phyloP scores from a whole-genome alignment of 2,329 filamentous ascomycete genomes.

The Phaeophleospora eucalypticola region DNA sequence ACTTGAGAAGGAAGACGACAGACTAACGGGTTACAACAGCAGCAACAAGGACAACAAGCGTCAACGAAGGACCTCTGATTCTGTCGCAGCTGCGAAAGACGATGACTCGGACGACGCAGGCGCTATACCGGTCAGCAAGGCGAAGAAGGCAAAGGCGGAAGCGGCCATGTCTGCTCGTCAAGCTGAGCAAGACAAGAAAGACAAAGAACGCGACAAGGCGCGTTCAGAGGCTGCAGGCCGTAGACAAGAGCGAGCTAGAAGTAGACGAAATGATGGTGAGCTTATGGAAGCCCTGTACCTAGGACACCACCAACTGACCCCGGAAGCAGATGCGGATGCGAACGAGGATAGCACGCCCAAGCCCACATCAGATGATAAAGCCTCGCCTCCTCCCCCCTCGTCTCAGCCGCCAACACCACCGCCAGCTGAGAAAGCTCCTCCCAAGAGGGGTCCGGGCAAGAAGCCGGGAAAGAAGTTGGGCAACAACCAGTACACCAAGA shows the following conservation, averaged over 20 bases:
- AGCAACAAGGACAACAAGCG: constrained; percentile 70
- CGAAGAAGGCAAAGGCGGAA: constrained; percentile 44
- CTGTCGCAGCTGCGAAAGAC: constrained; percentile 51
- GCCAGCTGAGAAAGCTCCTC: constrained; percentile 43
- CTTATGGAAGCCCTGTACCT: not conserved
- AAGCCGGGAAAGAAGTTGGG: constrained; percentile 55
- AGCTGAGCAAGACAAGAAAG: constrained; percentile 59
- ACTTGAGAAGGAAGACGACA: not conserved
- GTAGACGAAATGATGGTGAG: constrained; percentile 75
- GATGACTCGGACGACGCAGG: constrained; percentile 70
- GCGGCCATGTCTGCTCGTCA: constrained; percentile 53
- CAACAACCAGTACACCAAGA: constrained; percentile 78
- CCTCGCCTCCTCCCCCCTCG: constrained; percentile 40
- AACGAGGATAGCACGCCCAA: constrained; percentile 63
- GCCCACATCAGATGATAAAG: constrained; percentile 34
- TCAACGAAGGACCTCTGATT: constrained; percentile 76
- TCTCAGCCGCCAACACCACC: constrained; percentile 36
- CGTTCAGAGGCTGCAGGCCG: constrained; percentile 71
- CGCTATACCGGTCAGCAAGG: constrained; percentile 21
- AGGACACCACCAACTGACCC: constrained; percentile 6
- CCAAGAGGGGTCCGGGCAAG: constrained; percentile 62
- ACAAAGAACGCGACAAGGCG: constrained; percentile 66
- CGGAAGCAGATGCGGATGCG: constrained; percentile 44
- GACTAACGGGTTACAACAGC: constrained; percentile 42
- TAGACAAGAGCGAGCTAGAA: constrained; percentile 75